A percentile compares a stretch with the other conserved stretches of the same genome.
Conservation (phyloP, 2,329 filamentous ascomycete genomes). For the Cladosporium sp. region DNA sequence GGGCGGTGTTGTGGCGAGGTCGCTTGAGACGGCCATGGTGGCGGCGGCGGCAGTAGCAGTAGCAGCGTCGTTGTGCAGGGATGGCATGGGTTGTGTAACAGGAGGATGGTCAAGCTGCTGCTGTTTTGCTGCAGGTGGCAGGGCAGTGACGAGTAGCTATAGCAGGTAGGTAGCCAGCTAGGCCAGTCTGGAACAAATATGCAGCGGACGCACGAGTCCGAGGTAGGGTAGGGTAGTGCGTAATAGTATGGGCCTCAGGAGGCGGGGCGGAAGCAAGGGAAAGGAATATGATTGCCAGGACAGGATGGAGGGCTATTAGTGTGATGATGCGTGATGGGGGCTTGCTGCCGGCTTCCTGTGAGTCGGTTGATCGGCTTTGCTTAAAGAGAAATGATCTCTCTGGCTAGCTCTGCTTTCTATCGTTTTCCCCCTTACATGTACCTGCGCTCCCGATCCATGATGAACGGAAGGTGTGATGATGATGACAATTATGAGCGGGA, state of each 20-base stretch:
- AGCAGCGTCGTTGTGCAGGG: background rate
- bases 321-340: background rate
- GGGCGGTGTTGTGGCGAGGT: constrained; percentile 25
- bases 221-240: background rate
- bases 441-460: background rate
- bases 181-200: background rate
- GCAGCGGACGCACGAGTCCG: background rate
- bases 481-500: background rate
- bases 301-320: background rate
- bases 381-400: background rate
- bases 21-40: constrained; percentile 23
- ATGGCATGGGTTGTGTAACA: constrained; percentile 9
- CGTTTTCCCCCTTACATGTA: background rate
- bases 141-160: background rate
- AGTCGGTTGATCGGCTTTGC: background rate
- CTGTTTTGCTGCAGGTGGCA: background rate
- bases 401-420: background rate
- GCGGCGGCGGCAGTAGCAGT: background rate
- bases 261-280: background rate
- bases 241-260: background rate
- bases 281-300: background rate
- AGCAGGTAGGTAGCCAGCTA: background rate
- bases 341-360: background rate
- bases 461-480: background rate
- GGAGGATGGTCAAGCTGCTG: constrained; percentile 1